These are phyloP conservation scores for Passiflora organensis DNA, from an alignment of 345 rosid genomes.

Conservation along the genomic window DNA sequence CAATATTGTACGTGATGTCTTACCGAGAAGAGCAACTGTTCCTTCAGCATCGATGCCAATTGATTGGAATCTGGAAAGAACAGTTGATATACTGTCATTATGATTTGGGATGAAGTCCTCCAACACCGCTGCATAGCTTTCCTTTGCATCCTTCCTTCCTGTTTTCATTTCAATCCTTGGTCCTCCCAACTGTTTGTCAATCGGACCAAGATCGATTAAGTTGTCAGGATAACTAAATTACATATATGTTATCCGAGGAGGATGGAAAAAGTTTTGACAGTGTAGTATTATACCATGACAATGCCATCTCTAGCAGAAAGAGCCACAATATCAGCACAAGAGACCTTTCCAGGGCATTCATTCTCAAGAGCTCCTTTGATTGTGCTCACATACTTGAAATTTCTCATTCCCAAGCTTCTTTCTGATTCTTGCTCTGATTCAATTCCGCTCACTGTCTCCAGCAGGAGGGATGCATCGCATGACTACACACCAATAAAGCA, in stretches of 20 bases:
- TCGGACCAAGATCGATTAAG: not conserved
- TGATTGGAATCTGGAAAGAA: constrained; percentile 58
- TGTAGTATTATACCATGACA: constrained; percentile 39
- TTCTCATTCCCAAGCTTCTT: constrained; percentile 86
- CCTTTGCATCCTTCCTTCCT: constrained; percentile 62
- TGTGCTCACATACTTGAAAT: constrained; percentile 63
- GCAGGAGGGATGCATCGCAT: constrained; percentile 73
- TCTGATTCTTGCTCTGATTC: constrained; percentile 55
- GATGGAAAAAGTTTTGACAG: too few relatives aligned
- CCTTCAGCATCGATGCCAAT: constrained; percentile 61
- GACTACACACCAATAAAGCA: constrained; percentile 35
- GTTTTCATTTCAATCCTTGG: constrained; percentile 78
- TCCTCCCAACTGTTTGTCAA: constrained; percentile 51
- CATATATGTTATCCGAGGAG: too few relatives aligned
- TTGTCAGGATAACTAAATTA: too few relatives aligned
- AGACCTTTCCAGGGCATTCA: constrained; percentile 69
- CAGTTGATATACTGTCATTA: constrained; percentile 51
- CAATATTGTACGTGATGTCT: not conserved
- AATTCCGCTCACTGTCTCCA: constrained; percentile 45
- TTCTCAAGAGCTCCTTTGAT: constrained; percentile 76
- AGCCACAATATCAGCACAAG: constrained; percentile 76
- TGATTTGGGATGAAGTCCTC: constrained; percentile 54
- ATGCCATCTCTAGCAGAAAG: constrained; percentile 85
- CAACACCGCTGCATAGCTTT: constrained; percentile 43
- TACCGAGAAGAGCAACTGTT: constrained; percentile 68